phyloP scores from a whole-genome alignment of 768 basidiomycete genomes.

The Xerocomellus chrysenteron region DNA sequence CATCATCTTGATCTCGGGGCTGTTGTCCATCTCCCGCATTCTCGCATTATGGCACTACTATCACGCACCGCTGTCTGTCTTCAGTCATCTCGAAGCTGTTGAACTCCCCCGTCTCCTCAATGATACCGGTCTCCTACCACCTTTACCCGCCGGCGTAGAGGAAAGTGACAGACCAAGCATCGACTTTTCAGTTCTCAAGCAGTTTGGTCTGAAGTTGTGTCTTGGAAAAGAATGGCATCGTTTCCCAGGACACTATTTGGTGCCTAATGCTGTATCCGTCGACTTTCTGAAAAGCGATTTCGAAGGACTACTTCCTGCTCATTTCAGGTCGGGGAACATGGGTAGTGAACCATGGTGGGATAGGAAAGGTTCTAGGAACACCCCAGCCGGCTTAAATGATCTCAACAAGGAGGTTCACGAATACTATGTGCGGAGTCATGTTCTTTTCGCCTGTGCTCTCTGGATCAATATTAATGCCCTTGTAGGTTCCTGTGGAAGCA shows the following conservation, averaged over 20 bases:
- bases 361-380: constrained; percentile 57
- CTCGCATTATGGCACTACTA: constrained; percentile 87
- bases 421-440: constrained; percentile 63
- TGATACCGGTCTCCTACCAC: constrained; percentile 59
- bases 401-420: constrained; percentile 76
- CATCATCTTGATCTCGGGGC: constrained; percentile 59
- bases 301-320: constrained; percentile 81
- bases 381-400: constrained; percentile 78
- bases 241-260: constrained; percentile 86
- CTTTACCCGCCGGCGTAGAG: constrained; percentile 41
- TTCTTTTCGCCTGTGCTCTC: not conserved
- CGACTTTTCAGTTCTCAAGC: constrained; percentile 64
- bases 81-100: constrained; percentile 64
- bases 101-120: constrained; percentile 86
- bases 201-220: constrained; percentile 77
- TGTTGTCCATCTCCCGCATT: constrained; percentile 78
- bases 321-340: constrained; percentile 50
- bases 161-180: constrained; percentile 49
- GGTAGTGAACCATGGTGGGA: constrained; percentile 31
- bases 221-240: constrained; percentile 95
- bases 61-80: constrained; percentile 78
- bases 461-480: not conserved
- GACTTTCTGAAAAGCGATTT: constrained; percentile 92
- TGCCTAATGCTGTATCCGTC: constrained; percentile 81
- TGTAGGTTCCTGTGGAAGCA: constrained; percentile 61